These are phyloP conservation scores for Mycosphaerella sp. DNA, from an alignment of 2,329 filamentous ascomycete species.

Conservation along the genomic window DNA sequence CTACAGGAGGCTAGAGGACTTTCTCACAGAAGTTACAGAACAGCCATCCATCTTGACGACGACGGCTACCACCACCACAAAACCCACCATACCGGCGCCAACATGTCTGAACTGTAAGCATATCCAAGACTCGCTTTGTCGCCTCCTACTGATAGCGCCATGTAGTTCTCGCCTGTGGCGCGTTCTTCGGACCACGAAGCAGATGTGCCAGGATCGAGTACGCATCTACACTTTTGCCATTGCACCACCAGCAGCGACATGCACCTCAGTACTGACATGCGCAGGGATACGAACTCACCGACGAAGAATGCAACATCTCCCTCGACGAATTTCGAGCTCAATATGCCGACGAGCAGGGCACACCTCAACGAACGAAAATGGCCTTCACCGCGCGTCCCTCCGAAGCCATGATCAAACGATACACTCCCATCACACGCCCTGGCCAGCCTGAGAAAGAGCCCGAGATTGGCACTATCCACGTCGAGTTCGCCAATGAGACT, in stretches of 20 bases:
- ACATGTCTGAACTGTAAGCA: constrained; percentile 24
- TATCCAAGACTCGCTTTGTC: not conserved
- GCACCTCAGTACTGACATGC: constrained; percentile 11
- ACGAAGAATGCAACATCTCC: constrained; percentile 80
- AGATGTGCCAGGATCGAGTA: constrained; percentile 91
- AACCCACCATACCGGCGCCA: constrained; percentile 25
- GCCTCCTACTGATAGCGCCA: constrained; percentile 2
- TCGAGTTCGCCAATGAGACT: constrained; percentile 80
- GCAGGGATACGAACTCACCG: constrained; percentile 87
- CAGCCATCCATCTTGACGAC: not conserved
- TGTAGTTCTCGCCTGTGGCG: constrained; percentile 71
- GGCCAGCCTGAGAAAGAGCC: constrained; percentile 50
- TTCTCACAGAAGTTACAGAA: not conserved
- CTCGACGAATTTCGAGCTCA: constrained; percentile 71
- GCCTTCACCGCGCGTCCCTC: constrained; percentile 83
- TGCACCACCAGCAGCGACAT: not conserved
- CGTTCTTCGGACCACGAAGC: constrained; percentile 84
- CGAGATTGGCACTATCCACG: constrained; percentile 81
- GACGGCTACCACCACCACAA: not conserved
- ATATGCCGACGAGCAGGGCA: constrained; percentile 66
- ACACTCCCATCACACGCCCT: constrained; percentile 62
- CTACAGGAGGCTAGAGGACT: not conserved
- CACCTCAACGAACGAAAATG: constrained; percentile 73
- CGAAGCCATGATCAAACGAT: constrained; percentile 75
- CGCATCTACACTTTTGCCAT: constrained; percentile 7